These are phyloP conservation scores for Geranium brycei DNA, from an alignment of 345 rosid species.

Conservation along the genomic window DNA sequence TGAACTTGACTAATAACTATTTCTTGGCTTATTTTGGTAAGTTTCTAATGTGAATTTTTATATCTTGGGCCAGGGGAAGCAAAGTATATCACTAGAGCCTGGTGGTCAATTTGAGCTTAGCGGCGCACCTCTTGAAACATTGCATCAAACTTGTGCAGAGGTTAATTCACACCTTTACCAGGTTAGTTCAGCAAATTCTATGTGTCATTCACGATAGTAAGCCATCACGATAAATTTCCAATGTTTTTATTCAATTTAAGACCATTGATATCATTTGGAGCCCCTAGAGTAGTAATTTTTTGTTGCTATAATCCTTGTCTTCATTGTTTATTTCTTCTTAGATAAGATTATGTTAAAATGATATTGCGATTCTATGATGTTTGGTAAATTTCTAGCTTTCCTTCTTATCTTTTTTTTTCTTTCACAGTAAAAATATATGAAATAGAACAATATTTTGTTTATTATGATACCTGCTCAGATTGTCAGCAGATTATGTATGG, in stretches of 20 bases:
- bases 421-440: no score
- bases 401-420: no score
- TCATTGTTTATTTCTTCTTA: neutral
- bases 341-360: no score
- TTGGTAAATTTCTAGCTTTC: neutral
- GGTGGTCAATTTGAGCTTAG: constrained; percentile 99
- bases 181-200: constrained; percentile 26
- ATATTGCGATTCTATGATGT: neutral
- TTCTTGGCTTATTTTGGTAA: neutral
- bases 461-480: no score
- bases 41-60: neutral
- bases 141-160: constrained; percentile 99
- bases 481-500: no score
- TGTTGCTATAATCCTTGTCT: neutral
- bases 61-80: constrained; percentile 63
- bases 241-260: neutral
- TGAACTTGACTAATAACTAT: neutral
- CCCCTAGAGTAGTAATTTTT: neutral
- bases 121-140: constrained; percentile 97
- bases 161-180: constrained; percentile 99
- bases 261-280: no score
- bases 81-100: constrained; percentile 96
- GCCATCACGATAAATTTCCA: neutral
- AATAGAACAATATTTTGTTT: no score
- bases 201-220: neutral